Conservation (phyloP, 2,329 filamentous ascomycete genomes). For the Neofusicoccum parvum region DNA sequence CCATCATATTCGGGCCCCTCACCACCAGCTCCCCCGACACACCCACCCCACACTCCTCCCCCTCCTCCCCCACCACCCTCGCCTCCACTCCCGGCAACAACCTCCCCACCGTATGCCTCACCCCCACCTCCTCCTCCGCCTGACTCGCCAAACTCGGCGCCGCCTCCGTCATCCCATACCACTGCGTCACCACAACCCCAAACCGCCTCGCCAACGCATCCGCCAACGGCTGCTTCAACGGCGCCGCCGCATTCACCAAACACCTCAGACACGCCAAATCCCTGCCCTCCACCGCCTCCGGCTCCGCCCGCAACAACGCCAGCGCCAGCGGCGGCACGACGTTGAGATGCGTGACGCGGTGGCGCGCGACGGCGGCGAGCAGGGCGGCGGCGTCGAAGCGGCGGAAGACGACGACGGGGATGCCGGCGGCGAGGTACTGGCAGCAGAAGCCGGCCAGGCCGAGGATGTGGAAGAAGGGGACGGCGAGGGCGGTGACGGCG, state of each 20-base stretch:
- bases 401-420: slow-evolving; percentile 23
- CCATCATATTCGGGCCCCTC: neutral
- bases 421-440: slow-evolving; percentile 20
- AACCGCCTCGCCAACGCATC: slow-evolving; percentile 18
- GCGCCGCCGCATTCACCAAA: slow-evolving; percentile 28
- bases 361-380: slow-evolving; percentile 23
- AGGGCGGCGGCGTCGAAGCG: neutral
- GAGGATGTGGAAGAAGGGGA: slow-evolving; percentile 24
- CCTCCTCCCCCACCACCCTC: neutral
- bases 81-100: neutral
- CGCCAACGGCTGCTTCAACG: slow-evolving; percentile 21
- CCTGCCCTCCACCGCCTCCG: too few relatives aligned
- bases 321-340: too few relatives aligned
- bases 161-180: slow-evolving; percentile 26
- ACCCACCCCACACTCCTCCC: neutral
- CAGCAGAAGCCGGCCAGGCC: slow-evolving; percentile 13
- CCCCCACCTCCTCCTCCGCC: neutral
- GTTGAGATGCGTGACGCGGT: too few relatives aligned
- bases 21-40: neutral
- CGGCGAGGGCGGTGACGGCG: slow-evolving; percentile 14
- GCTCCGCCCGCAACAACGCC: too few relatives aligned
- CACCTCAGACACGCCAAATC: too few relatives aligned
- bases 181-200: slow-evolving; percentile 23
- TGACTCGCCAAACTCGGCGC: slow-evolving; percentile 15
- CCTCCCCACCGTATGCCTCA: neutral